Evolutionary conservation across 2,329 filamentous ascomycete species (phyloP).

Genomic region (Sordariomycetes sp.): DNA sequence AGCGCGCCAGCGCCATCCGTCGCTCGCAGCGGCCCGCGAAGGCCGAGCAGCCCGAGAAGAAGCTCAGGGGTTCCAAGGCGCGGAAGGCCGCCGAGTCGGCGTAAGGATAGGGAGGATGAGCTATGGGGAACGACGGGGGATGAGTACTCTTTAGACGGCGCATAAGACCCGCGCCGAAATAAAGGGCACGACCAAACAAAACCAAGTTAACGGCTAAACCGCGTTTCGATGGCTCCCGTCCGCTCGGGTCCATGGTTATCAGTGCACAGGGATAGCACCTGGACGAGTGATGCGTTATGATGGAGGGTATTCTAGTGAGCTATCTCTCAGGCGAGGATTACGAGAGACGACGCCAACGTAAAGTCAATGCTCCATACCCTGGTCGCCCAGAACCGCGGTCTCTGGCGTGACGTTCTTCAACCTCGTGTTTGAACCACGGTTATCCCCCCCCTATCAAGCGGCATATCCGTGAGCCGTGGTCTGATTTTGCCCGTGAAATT

Average conservation of each 20-base stretch:
- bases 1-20: constrained; percentile 79
- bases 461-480: neutral
- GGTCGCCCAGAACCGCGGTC: neutral
- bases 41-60: constrained; percentile 57
- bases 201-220: neutral
- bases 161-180: neutral
- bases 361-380: neutral
- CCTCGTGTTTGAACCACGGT: neutral
- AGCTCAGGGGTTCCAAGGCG: constrained; percentile 72
- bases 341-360: neutral
- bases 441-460: neutral
- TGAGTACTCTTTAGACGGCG: neutral
- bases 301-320: neutral
- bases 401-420: neutral
- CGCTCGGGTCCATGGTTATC: neutral
- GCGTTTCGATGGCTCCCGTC: neutral
- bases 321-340: neutral
- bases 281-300: neutral
- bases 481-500: neutral
- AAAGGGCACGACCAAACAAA: neutral
- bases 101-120: neutral
- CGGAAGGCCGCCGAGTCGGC: constrained; percentile 49
- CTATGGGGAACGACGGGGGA: neutral
- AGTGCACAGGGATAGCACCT: neutral
- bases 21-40: constrained; percentile 70